Conservation (phyloP, 768 basidiomycete species). For the Cystofilobasidium capitatum region DNA sequence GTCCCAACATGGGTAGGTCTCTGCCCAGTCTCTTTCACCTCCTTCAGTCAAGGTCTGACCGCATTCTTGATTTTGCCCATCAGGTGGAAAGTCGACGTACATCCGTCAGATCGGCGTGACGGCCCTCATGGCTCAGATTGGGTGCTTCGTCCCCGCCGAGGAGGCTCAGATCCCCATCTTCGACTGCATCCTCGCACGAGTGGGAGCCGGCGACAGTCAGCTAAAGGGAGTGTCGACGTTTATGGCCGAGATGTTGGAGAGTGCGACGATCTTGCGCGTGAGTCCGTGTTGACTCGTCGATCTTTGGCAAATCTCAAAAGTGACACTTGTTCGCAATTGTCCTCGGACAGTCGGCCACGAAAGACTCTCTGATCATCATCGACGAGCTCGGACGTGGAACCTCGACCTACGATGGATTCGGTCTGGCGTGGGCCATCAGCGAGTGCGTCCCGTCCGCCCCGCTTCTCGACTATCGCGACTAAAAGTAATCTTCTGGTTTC, state of each 20-base stretch:
- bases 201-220: conserved; percentile 95
- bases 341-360: conserved; percentile 63
- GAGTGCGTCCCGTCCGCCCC: conserved; percentile 66
- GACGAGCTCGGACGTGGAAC: conserved; percentile 51
- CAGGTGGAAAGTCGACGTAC: conserved; percentile 83
- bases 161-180: conserved; percentile 82
- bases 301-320: not conserved
- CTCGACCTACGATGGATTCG: conserved; percentile 22
- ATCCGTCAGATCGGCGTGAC: conserved; percentile 92
- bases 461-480: no score
- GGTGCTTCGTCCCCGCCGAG: conserved; percentile 87
- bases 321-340: not conserved
- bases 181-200: conserved; percentile 87
- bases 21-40: not conserved
- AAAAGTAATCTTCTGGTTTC: not conserved
- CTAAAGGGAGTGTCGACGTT: conserved; percentile 96
- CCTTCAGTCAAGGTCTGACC: not conserved
- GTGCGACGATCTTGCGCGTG: conserved; percentile 83
- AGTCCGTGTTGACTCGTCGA: conserved; percentile 34
- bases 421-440: conserved; percentile 96
- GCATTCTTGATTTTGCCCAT: not conserved
- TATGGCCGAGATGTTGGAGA: conserved; percentile 98
- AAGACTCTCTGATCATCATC: conserved; percentile 89
- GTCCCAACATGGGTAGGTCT: conserved; percentile 82
- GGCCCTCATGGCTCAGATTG: conserved; percentile 87